Base-by-base conservation (phyloP, 108 stramenopile genomes). In the Thalassiosira profunda region DNA sequence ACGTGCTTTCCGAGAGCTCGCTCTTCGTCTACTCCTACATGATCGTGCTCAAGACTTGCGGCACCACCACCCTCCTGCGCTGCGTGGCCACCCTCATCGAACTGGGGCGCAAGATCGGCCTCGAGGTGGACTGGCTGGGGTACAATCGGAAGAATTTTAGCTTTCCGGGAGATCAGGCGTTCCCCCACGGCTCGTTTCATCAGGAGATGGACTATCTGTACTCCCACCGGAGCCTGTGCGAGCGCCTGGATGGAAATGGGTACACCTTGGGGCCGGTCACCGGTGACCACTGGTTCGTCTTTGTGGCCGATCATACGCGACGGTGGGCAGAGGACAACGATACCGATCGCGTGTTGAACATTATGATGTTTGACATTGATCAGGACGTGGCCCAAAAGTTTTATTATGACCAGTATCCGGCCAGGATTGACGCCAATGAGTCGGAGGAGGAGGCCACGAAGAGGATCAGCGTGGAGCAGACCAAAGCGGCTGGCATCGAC, bases 331-430 rank as follows among this genome's bases (percentile, higher is more conserved):
- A 67, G 41, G 89, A 92, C 18, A 66, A 79, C 14, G 87, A 93
- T 31, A 98, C 97, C 12, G 99, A 99, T 53, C 88, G 98, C 52
- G 97, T 96, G 8, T 74, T 99, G 51, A 99, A 99, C 87, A 97
- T 99, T 55, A 99, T 99, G 99, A 99, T 99, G 99, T 99, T 98
- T 78, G 99, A 99, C 66, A 93, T 99, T 67, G 96, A 97, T 63
- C 86, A 93, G 54, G 81, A 87, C 37, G 86, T 95, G 11, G 94
- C 95, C 11, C 63, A 85, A 11, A 63, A 86, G 37, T 99, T 99
- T 76, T 93, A 96, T 70, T 86, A 89, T 62, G 79, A 94, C 21
- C 52, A 80, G 46, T 94, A 93, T 62, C 72, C 85, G 34, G 73
- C 63, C n/a, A 70, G 60, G 24, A 80, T 83, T 42, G 84, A 80